Evolutionary conservation across 2,329 filamentous ascomycete genomes (phyloP), one percentile per base, ranked within the genome.

Genomic region (Ophiobolus disseminans): DNA sequence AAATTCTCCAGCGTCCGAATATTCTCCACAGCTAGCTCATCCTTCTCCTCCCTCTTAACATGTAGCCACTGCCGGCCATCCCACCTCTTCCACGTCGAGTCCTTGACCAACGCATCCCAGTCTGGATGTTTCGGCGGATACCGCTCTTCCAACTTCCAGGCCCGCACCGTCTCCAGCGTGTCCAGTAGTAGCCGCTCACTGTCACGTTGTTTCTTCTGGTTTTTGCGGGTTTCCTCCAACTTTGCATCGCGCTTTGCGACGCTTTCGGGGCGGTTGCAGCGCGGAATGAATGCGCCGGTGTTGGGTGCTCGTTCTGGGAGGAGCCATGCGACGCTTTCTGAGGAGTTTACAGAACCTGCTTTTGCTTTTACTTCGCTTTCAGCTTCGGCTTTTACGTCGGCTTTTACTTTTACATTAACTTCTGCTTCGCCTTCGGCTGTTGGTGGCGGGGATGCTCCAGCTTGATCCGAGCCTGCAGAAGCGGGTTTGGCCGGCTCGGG

Each of bases 41-140:
- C 30, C 30, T n/a, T 40, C 23, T 17, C 32, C 6, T 5, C 26
- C 13, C 37, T 2, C 25, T 3, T 5, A 5, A 9, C 25, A 5
- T 28, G 25, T n/a, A 32, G 16, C 50, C 50, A 54, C 17, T 19
- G 21, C 14, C 26, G 7, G 6, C 34, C 52, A n/a, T 45, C 28
- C 55, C 52, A 55, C 35, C 43, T 46, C 43, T 53, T 37, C 45
- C 46, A 53, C 11, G 5, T n/a, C 2, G 28, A 17, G 19, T 31
- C 38, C 20, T 25, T 31, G 13, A 44, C 23, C 6, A 38, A 11
- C 2, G 37, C 34, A 14, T 16, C 10, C 34, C 43, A 52, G 26
- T 14, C 40, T 1, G 10, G 17, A 14, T 26, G 41, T 1, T 3
- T 16, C 5, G 47, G 45, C 23, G 45, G 47, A 46, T 52, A 57